These are phyloP conservation scores for Boletus rex-veris DNA, from an alignment of 768 basidiomycete species.

Conservation along the genomic window DNA sequence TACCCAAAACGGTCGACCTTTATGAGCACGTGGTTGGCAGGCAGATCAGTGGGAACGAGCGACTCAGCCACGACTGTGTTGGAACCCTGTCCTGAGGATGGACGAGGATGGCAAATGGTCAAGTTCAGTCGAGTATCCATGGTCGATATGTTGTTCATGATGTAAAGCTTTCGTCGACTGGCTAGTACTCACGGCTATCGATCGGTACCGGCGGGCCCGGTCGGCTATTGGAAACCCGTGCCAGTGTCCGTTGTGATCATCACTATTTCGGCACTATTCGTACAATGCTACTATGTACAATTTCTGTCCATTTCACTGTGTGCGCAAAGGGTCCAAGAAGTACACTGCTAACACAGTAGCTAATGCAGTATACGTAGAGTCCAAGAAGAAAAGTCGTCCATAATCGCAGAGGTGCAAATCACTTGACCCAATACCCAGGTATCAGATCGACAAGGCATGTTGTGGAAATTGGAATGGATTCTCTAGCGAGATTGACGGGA, in stretches of 20 bases:
- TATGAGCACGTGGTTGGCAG: constrained; percentile 49
- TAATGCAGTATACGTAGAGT: background rate
- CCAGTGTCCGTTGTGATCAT: no score
- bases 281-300: background rate
- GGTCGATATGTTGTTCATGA: background rate
- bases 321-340: background rate
- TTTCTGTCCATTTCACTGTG: background rate
- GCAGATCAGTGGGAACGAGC: constrained; percentile 19
- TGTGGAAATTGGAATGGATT: background rate
- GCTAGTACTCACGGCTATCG: no score
- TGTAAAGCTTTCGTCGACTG: no score
- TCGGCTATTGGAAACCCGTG: no score
- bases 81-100: constrained; percentile 32
- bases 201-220: no score
- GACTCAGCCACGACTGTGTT: constrained; percentile 29
- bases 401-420: background rate
- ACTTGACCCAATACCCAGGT: background rate
- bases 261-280: no score
- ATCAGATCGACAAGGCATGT: background rate
- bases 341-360: background rate
- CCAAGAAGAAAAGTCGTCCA: constrained; percentile 1
- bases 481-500: background rate
- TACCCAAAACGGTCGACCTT: constrained; percentile 67
- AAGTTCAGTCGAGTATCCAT: constrained; percentile 24
- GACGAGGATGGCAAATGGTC: constrained; percentile 40